phyloP scores from a whole-genome alignment of 108 stramenopile species.

The Parmales sp. region DNA sequence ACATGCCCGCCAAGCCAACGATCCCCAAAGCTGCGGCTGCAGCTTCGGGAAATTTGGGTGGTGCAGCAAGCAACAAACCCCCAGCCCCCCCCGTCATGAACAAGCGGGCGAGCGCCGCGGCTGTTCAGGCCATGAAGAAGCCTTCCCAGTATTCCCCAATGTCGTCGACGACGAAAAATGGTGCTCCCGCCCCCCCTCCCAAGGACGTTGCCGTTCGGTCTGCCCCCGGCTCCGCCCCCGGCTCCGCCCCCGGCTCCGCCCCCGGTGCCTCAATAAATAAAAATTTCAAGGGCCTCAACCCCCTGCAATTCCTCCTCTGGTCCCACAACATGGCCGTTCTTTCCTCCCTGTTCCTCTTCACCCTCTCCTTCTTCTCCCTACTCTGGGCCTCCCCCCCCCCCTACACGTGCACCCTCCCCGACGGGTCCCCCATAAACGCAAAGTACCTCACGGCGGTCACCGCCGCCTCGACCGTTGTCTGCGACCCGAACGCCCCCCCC shows the following conservation, averaged over 20 bases:
- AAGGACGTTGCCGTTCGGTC: too few species aligned
- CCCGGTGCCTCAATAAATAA: neutral
- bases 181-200: too few species aligned
- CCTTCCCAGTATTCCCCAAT: too few species aligned
- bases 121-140: too few species aligned
- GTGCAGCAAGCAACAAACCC: too few species aligned
- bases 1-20: too few species aligned
- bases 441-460: neutral
- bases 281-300: neutral
- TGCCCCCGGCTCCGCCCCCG: neutral
- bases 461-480: neutral
- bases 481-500: neutral
- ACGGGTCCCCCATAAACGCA: neutral
- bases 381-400: neutral
- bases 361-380: slow-evolving; percentile 9
- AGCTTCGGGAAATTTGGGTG: too few species aligned
- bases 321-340: slow-evolving; percentile 21
- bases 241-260: neutral
- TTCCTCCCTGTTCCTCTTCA: neutral
- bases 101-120: too few species aligned
- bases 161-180: too few species aligned
- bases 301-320: slow-evolving; percentile 20
- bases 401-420: slow-evolving; percentile 13
- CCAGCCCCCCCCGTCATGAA: too few species aligned
- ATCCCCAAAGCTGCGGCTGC: too few species aligned